A percentile compares a stretch with the other conserved stretches of the same genome.
These are phyloP conservation scores for Cadophora luteo-olivacea DNA, from an alignment of 2,329 filamentous ascomycete genomes.

Conservation along the genomic window DNA sequence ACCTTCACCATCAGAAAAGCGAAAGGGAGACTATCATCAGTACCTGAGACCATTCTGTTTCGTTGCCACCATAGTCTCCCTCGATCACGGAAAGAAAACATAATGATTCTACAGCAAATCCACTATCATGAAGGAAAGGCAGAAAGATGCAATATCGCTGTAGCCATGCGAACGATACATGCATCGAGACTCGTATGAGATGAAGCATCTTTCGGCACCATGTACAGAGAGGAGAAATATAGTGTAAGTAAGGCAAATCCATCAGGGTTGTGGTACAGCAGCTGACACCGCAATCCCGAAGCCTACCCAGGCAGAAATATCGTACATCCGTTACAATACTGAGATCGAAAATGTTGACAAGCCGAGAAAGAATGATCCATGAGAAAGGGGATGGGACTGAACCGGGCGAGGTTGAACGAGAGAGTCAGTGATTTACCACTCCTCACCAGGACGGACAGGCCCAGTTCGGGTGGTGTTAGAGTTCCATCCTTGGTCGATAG, in stretches of 20 bases:
- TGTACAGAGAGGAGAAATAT: slow-evolving; percentile 8
- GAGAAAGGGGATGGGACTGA: background rate
- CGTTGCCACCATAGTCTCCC: background rate
- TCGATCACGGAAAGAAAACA: background rate
- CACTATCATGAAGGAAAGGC: slow-evolving; percentile 1
- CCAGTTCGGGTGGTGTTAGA: slow-evolving; percentile 31
- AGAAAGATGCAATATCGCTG: slow-evolving; percentile 12
- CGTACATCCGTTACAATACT: slow-evolving; percentile 5
- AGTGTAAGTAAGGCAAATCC: slow-evolving; percentile 3
- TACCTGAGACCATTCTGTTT: slow-evolving; percentile 7
- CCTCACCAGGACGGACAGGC: slow-evolving; percentile 22
- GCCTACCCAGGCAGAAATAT: background rate
- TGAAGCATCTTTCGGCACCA: background rate
- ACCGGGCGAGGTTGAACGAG: background rate
- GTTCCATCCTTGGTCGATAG: slow-evolving; percentile 32
- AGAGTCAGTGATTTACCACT: slow-evolving; percentile 14
- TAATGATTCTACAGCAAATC: slow-evolving; percentile 5
- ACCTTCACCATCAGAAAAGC: slow-evolving; percentile 5
- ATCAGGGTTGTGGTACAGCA: slow-evolving; percentile 6
- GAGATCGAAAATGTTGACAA: background rate
- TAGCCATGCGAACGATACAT: slow-evolving; percentile 18
- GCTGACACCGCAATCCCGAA: slow-evolving; percentile 1
- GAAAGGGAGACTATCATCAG: background rate
- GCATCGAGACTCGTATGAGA: slow-evolving; percentile 14
- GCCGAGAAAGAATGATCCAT: background rate